Percentiles rank a stretch among this genome's conserved stretches.
Evolutionary conservation across 257 asterid species (phyloP).

Genomic region (Solanum boliviense): DNA sequence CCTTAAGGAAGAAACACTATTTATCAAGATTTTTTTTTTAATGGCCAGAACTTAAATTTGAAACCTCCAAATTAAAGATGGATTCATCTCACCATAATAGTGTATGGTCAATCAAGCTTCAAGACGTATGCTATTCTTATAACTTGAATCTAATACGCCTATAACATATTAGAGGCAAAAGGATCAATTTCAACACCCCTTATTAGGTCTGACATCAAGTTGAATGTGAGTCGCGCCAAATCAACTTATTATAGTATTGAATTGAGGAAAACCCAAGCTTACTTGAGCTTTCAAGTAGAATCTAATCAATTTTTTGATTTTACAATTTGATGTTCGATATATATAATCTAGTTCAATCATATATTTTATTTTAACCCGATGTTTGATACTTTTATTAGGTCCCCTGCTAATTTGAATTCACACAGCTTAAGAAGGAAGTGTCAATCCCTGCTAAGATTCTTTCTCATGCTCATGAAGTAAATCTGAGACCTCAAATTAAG

Average conservation of each 20-base stretch:
- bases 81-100: background rate
- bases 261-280: background rate
- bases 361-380: background rate
- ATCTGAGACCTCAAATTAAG: background rate
- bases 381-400: background rate
- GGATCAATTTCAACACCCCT: background rate
- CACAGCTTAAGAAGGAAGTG: background rate
- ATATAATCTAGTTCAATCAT: background rate
- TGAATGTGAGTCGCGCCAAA: background rate
- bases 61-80: background rate
- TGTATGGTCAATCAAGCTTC: background rate
- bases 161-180: background rate
- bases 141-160: background rate
- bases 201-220: background rate
- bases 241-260: background rate
- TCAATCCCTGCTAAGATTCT: too few species aligned
- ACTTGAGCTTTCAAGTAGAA: background rate
- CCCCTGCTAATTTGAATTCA: background rate
- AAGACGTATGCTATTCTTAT: background rate
- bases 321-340: background rate
- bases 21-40: background rate
- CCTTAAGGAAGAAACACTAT: background rate
- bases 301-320: background rate
- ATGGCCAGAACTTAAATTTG: fast-evolving
- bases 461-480: background rate